A percentile compares a stretch with the other conserved stretches of the same genome.
phyloP scores from a whole-genome alignment of 495 filamentous ascomycete species.

The Trichoderma gamsii region DNA sequence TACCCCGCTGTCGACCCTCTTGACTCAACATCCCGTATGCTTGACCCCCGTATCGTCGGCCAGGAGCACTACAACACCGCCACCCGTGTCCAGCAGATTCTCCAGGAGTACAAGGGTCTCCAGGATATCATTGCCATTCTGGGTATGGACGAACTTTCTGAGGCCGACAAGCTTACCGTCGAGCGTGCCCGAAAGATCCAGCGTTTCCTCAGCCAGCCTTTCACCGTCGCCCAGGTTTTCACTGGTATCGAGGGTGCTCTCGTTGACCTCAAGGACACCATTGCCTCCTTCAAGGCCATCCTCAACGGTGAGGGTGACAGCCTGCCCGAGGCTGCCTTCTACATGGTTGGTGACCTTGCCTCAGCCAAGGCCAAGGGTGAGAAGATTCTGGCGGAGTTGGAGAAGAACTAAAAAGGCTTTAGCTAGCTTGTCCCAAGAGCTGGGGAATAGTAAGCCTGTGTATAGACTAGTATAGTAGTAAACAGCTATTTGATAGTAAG shows the following conservation, averaged over 20 bases:
- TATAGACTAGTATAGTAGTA: constrained; percentile 28
- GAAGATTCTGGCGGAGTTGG: constrained; percentile 97
- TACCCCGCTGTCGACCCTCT: constrained; percentile 99
- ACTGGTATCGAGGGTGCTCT: constrained; percentile 97
- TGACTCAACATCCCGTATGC: constrained; percentile 99
- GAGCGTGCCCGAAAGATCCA: constrained; percentile 99
- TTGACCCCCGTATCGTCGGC: constrained; percentile 96
- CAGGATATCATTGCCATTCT: constrained; percentile 99
- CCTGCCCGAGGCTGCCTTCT: constrained; percentile 93
- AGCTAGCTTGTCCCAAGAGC: constrained; percentile 10
- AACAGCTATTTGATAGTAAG: constrained; percentile 12
- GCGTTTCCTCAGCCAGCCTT: constrained; percentile 98
- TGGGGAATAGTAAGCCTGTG: constrained; percentile 27
- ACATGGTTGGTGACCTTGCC: constrained; percentile 96
- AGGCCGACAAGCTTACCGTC: constrained; percentile 98
- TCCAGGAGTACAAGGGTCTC: constrained; percentile 99
- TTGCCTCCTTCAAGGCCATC: constrained; percentile 94
- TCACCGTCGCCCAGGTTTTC: constrained; percentile 98
- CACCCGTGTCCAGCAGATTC: constrained; percentile 92
- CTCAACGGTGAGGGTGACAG: constrained; percentile 92
- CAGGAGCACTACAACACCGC: constrained; percentile 96
- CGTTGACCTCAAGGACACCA: constrained; percentile 98
- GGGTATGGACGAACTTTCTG: constrained; percentile 99
- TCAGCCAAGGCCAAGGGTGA: constrained; percentile 94
- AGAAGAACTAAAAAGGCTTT: constrained; percentile 62